phyloP scores from a whole-genome alignment of 805 yeast genomes.

The Naumovozyma baii region DNA sequence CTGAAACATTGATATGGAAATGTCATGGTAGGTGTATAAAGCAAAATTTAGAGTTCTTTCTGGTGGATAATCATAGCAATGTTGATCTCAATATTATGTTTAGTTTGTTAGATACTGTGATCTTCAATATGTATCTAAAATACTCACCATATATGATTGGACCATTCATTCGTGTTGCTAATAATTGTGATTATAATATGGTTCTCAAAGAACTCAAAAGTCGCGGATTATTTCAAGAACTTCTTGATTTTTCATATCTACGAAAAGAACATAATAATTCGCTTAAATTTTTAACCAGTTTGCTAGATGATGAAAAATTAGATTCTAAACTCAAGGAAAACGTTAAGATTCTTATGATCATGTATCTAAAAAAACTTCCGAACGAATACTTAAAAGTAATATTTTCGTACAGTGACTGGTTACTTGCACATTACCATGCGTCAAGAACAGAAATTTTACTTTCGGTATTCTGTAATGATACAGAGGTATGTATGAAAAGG shows the following conservation, averaged over 20 bases:
- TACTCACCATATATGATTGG: conserved; percentile 67
- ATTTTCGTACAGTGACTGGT: conserved; percentile 46
- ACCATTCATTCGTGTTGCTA: conserved; percentile 68
- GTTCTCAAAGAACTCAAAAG: conserved; percentile 47
- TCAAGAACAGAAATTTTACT: conserved; percentile 29
- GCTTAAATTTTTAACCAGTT: conserved; percentile 42
- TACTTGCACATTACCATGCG: conserved; percentile 30
- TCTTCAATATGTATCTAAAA: conserved; percentile 66
- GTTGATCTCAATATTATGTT: conserved; percentile 33
- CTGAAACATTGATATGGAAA: conserved; percentile 15
- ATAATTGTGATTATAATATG: conserved; percentile 56
- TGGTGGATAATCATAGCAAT: conserved; percentile 25
- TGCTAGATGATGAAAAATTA: conserved; percentile 6
- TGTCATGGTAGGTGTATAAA: conserved; percentile 14
- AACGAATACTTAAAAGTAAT: conserved; percentile 43
- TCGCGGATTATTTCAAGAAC: conserved; percentile 48
- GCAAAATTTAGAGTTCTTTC: conserved; percentile 22
- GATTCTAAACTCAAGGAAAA: conserved; percentile 9
- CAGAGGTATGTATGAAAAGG: conserved; percentile 49
- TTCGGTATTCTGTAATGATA: conserved; percentile 55
- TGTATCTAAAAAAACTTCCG: conserved; percentile 49
- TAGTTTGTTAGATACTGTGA: conserved; percentile 57
- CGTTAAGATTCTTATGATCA: conserved; percentile 26
- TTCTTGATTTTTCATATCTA: conserved; percentile 70
- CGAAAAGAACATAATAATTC: conserved; percentile 57